Evolutionary conservation across 441 rosid species (phyloP).

Genomic region (Populus hybrid): DNA sequence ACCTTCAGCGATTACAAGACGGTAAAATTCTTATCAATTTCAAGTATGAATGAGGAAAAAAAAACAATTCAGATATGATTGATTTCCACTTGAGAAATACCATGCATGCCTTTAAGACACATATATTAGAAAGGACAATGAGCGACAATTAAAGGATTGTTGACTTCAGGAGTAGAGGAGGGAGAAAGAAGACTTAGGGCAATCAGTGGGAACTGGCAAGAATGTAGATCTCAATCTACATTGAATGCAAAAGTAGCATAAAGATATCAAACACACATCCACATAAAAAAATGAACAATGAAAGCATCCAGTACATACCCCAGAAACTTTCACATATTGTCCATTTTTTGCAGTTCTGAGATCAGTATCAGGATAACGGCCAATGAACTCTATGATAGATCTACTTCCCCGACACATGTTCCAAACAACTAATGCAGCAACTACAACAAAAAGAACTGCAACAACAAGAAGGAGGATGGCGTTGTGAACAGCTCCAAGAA

Average conservation of each 20-base stretch:
- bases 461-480: constrained; percentile 64
- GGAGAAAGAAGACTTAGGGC: not conserved
- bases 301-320: constrained; percentile 47
- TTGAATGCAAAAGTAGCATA: not conserved
- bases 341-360: constrained; percentile 85
- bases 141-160: too few relatives aligned
- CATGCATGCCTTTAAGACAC: not conserved
- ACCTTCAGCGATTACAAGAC: constrained; percentile 43
- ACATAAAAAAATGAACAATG: not conserved
- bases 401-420: constrained; percentile 71
- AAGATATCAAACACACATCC: not conserved
- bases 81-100: too few relatives aligned
- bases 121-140: not conserved
- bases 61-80: not conserved
- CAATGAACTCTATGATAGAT: constrained; percentile 56
- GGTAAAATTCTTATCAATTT: not conserved
- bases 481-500: constrained; percentile 79
- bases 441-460: constrained; percentile 48
- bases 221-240: not conserved
- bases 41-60: not conserved
- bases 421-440: constrained; percentile 60
- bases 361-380: constrained; percentile 74
- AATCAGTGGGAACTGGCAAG: too few relatives aligned
- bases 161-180: too few relatives aligned
- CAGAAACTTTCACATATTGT: constrained; percentile 81